Conservation (phyloP, 75 land plant genomes). For the Gnetum montanum region DNA sequence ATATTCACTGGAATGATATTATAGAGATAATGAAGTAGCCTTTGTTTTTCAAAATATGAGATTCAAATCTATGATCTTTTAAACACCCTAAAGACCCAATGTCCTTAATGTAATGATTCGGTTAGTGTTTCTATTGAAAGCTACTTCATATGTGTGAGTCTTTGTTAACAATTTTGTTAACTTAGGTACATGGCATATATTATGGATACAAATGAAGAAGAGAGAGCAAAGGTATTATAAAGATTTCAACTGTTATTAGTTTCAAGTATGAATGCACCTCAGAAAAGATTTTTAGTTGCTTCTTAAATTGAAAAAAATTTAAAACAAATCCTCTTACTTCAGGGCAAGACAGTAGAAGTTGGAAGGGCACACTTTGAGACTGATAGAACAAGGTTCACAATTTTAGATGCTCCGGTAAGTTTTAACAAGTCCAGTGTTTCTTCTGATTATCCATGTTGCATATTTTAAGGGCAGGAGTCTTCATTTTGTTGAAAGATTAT, state of each 20-base stretch:
- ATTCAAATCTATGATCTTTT: too few relatives aligned
- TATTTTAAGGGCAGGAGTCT: background rate
- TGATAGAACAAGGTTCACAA: slow-evolving; percentile 80
- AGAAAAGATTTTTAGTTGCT: background rate
- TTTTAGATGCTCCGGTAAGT: slow-evolving; percentile 95
- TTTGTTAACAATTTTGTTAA: too few relatives aligned
- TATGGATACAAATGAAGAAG: slow-evolving; percentile 99
- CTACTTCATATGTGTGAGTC: too few relatives aligned
- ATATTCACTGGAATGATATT: too few relatives aligned
- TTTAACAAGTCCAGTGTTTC: background rate
- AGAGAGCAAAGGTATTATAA: slow-evolving; percentile 69
- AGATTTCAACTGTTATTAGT: too few relatives aligned
- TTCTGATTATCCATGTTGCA: background rate
- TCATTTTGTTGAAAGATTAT: background rate
- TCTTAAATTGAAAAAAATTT: background rate
- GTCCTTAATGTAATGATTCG: too few relatives aligned
- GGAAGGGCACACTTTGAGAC: slow-evolving; percentile 99
- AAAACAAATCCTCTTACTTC: background rate
- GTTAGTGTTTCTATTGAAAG: too few relatives aligned
- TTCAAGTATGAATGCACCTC: background rate
- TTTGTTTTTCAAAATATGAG: too few relatives aligned
- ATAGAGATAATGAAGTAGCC: too few relatives aligned
- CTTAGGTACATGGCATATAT: slow-evolving; percentile 99
- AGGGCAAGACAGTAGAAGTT: slow-evolving; percentile 99
- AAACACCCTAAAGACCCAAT: too few relatives aligned